Evolutionary conservation across 495 filamentous ascomycete genomes (phyloP).

Genomic region (Lophiostoma macrostomum): DNA sequence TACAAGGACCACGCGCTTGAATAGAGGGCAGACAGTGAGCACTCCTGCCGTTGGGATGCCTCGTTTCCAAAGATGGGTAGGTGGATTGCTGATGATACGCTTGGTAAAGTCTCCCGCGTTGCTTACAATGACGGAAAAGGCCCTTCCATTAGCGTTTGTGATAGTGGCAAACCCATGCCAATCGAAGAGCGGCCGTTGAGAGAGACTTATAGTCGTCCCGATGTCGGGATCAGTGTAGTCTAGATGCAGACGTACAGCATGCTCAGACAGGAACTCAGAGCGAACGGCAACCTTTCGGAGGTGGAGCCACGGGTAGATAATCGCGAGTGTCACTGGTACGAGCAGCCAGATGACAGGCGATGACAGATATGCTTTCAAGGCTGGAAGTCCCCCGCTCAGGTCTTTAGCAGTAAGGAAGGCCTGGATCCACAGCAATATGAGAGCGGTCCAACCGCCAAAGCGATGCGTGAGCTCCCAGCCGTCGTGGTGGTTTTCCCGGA

Average conservation of each 20-base stretch:
- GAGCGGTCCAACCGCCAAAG: conserved; percentile 53
- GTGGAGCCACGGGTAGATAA: conserved; percentile 29
- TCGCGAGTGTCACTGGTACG: conserved; percentile 11
- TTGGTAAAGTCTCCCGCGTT: conserved; percentile 36
- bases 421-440: conserved; percentile 43
- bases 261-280: conserved; percentile 25
- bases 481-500: conserved; percentile 52
- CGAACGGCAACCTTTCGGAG: conserved; percentile 24
- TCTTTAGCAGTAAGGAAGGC: conserved; percentile 12
- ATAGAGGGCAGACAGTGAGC: conserved; percentile 27
- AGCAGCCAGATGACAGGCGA: conserved; percentile 30
- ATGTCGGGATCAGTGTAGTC: conserved; percentile 13
- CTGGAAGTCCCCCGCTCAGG: background rate
- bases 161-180: conserved; percentile 36
- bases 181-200: conserved; percentile 28
- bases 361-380: conserved; percentile 9
- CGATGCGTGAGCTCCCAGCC: conserved; percentile 56
- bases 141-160: conserved; percentile 22
- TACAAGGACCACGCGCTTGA: conserved; percentile 32
- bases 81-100: conserved; percentile 26
- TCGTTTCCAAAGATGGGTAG: conserved; percentile 23
- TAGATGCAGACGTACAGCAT: conserved; percentile 34
- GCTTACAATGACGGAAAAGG: conserved; percentile 31
- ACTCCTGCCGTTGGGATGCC: conserved; percentile 29
- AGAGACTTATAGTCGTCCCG: conserved; percentile 18